phyloP scores from a whole-genome alignment of 371 early-diverging fungal species.

The Mortierella sp. region DNA sequence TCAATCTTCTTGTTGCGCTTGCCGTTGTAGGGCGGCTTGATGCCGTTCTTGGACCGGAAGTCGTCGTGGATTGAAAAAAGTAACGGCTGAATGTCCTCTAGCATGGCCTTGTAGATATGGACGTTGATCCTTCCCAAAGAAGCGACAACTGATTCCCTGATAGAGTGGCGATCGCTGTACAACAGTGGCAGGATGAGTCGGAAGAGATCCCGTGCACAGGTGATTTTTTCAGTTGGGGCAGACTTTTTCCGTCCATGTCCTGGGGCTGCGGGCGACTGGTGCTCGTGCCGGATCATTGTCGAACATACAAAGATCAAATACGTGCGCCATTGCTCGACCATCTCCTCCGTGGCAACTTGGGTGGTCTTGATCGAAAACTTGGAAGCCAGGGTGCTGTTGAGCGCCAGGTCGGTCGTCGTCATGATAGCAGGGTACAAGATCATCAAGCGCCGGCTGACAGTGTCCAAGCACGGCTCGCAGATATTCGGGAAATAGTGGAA shows the following conservation, averaged over 20 bases:
- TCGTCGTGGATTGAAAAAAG: constrained; percentile 80
- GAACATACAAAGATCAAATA: constrained; percentile 81
- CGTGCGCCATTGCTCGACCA: constrained; percentile 85
- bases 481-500: constrained; percentile 73
- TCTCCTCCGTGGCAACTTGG: constrained; percentile 65
- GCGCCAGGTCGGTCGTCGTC: constrained; percentile 65
- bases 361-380: constrained; percentile 58
- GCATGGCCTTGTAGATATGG: constrained; percentile 74
- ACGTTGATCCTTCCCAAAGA: constrained; percentile 81
- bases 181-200: constrained; percentile 75
- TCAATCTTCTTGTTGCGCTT: constrained; percentile 78
- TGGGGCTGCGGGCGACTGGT: constrained; percentile 44
- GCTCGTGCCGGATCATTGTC: constrained; percentile 64
- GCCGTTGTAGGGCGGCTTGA: constrained; percentile 71
- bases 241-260: constrained; percentile 70
- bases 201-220: constrained; percentile 73
- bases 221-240: constrained; percentile 63
- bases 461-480: constrained; percentile 71
- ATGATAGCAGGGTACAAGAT: constrained; percentile 73
- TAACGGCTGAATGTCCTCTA: constrained; percentile 77
- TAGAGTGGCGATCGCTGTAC: constrained; percentile 77
- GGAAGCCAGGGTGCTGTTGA: constrained; percentile 51
- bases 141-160: constrained; percentile 80
- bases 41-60: constrained; percentile 60
- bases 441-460: constrained; percentile 72